phyloP scores from a whole-genome alignment of 805 yeast species.

The Saccharomycopsis vini region DNA sequence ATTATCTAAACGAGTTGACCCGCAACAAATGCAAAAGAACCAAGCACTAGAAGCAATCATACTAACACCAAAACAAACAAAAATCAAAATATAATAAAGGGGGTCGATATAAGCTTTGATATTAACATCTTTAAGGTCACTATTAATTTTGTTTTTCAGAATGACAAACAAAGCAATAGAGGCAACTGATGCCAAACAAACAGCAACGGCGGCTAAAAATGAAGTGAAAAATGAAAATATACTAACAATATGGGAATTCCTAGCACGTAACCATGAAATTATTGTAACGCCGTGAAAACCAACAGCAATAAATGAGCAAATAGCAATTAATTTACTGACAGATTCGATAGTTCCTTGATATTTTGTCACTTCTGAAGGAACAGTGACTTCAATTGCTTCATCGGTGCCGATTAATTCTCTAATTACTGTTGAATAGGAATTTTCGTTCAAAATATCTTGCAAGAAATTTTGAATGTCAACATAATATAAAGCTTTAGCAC shows the following conservation, averaged over 20 bases:
- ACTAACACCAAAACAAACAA: conserved; percentile 52
- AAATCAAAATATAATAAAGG: conserved; percentile 46
- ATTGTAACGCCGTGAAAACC: conserved; percentile 33
- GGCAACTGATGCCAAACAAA: conserved; percentile 41
- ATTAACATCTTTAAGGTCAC: conserved; percentile 41
- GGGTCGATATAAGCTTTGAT: conserved; percentile 42
- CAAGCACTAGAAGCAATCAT: conserved; percentile 34
- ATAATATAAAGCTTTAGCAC: conserved; percentile 45
- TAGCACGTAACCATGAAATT: conserved; percentile 36
- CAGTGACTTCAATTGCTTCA: conserved; percentile 23
- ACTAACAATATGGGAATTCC: conserved; percentile 38
- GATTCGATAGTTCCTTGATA: conserved; percentile 37
- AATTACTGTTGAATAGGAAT: conserved; percentile 20
- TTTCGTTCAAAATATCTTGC: conserved; percentile 22
- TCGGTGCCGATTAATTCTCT: conserved; percentile 22
- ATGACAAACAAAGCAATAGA: conserved; percentile 54
- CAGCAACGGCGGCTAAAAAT: conserved; percentile 30
- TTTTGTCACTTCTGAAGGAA: conserved; percentile 47
- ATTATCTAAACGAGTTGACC: conserved; percentile 23
- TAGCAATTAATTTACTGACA: conserved; percentile 51
- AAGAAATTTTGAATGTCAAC: conserved; percentile 41
- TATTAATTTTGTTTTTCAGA: conserved; percentile 43
- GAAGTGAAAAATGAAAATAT: conserved; percentile 38
- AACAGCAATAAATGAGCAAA: conserved; percentile 43
- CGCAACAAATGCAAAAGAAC: conserved; percentile 36